These are phyloP conservation scores for Xylaria flabelliformis DNA, from an alignment of 495 filamentous ascomycete genomes.

Conservation along the genomic window DNA sequence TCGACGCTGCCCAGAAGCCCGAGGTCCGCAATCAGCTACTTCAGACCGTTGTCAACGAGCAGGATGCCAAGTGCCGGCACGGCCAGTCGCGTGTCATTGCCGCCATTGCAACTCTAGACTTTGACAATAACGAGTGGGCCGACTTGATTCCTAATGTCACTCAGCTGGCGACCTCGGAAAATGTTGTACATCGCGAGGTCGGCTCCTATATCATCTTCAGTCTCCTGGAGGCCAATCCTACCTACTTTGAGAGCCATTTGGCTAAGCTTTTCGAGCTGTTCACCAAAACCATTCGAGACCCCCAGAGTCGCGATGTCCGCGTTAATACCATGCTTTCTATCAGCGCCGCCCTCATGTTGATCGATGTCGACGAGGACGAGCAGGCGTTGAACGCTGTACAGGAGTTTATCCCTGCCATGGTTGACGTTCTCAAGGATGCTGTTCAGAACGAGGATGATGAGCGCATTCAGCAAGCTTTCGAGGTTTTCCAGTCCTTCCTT, in stretches of 20 bases:
- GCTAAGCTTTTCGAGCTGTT: slow-evolving; percentile 82
- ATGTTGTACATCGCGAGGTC: slow-evolving; percentile 83
- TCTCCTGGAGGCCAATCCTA: slow-evolving; percentile 82
- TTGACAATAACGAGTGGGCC: slow-evolving; percentile 84
- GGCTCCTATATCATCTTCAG: slow-evolving; percentile 92
- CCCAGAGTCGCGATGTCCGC: slow-evolving; percentile 87
- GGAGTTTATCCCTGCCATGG: slow-evolving; percentile 83
- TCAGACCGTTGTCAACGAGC: slow-evolving; percentile 78
- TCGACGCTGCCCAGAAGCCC: slow-evolving; percentile 63
- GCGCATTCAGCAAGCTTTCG: slow-evolving; percentile 84
- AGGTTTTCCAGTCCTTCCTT: slow-evolving; percentile 95
- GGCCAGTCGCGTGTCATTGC: slow-evolving; percentile 87
- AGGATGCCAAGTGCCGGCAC: slow-evolving; percentile 76
- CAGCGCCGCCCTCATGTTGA: slow-evolving; percentile 82
- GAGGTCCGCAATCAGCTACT: slow-evolving; percentile 82
- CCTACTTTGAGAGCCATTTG: slow-evolving; percentile 77
- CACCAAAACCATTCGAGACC: slow-evolving; percentile 84
- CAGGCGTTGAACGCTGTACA: slow-evolving; percentile 75
- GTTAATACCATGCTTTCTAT: slow-evolving; percentile 95
- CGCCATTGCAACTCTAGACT: slow-evolving; percentile 82
- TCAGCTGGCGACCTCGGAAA: slow-evolving; percentile 71
- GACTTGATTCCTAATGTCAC: slow-evolving; percentile 79
- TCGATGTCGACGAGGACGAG: slow-evolving; percentile 83
- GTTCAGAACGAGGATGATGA: slow-evolving; percentile 83
- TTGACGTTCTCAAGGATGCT: slow-evolving; percentile 82